A percentile compares a stretch with the other conserved stretches of the same genome.
Conservation (phyloP, 2,329 filamentous ascomycete genomes). For the Knufia petricola region DNA sequence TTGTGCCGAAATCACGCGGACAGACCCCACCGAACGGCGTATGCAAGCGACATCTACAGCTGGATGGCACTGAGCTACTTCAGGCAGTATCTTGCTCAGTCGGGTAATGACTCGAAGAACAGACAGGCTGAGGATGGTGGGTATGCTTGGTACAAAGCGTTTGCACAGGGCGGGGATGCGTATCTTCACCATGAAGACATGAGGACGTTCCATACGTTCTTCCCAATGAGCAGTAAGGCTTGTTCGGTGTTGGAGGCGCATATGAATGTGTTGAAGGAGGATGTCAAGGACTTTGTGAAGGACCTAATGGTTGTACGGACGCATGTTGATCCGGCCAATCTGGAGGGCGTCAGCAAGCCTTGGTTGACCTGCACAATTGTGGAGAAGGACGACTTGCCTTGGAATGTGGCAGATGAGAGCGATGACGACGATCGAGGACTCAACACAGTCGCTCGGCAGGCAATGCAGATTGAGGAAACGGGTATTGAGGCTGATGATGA, state of each 20-base stretch:
- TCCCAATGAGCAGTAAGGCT: constrained; percentile 25
- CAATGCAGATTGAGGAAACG: neutral
- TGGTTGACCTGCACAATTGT: constrained; percentile 40
- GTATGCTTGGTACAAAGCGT: constrained; percentile 34
- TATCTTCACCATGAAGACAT: constrained; percentile 34
- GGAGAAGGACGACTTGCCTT: constrained; percentile 33
- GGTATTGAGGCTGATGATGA: neutral
- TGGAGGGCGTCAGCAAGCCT: constrained; percentile 24
- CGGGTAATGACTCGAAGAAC: constrained; percentile 32
- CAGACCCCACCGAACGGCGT: constrained; percentile 33
- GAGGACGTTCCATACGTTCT: constrained; percentile 23
- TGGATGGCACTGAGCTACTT: constrained; percentile 43
- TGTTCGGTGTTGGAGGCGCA: constrained; percentile 23
- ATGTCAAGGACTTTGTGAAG: constrained; percentile 28
- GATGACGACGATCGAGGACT: constrained; percentile 9
- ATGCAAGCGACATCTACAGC: constrained; percentile 40
- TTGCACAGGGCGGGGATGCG: constrained; percentile 32
- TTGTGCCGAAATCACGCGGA: constrained; percentile 27
- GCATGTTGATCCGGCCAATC: constrained; percentile 30
- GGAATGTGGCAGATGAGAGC: constrained; percentile 21
- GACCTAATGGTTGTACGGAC: constrained; percentile 32
- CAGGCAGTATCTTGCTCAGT: constrained; percentile 38
- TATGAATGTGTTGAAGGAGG: constrained; percentile 31
- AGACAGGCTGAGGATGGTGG: constrained; percentile 36
- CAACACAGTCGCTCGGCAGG: neutral